Percentiles rank a stretch among this genome's conserved stretches.
These are phyloP conservation scores for Fusarium scirpi DNA, from an alignment of 2,329 filamentous ascomycete species.

Conservation along the genomic window DNA sequence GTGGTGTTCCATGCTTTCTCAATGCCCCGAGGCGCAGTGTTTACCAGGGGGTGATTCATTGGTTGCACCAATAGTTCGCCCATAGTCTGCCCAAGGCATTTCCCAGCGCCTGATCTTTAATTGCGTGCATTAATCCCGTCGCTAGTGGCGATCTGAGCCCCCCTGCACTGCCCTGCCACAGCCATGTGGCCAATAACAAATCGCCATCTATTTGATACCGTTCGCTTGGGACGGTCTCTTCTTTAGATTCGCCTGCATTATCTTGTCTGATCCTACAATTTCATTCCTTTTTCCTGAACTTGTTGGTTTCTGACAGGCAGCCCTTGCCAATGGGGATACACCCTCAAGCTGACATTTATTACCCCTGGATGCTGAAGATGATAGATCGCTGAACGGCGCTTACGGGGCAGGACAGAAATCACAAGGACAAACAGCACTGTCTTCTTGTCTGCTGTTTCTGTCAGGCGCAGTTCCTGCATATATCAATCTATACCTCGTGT, in stretches of 20 bases:
- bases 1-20: no score
- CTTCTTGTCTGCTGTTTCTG: neutral
- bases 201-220: neutral
- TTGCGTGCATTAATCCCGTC: neutral
- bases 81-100: neutral
- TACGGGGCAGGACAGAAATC: neutral
- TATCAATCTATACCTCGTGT: neutral
- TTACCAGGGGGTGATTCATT: neutral
- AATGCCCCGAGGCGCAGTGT: no score
- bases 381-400: neutral
- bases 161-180: neutral
- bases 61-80: neutral
- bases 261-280: neutral
- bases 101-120: neutral
- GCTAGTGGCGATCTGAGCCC: neutral
- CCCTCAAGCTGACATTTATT: neutral
- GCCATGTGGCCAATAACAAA: neutral
- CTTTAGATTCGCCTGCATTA: neutral
- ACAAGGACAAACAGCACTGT: neutral
- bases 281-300: neutral
- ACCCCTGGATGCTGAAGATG: neutral
- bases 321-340: neutral
- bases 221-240: neutral
- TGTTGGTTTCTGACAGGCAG: neutral
- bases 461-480: neutral